Evolutionary conservation across 768 basidiomycete genomes (phyloP).

Genomic region (Hysterangium stoloniferum): DNA sequence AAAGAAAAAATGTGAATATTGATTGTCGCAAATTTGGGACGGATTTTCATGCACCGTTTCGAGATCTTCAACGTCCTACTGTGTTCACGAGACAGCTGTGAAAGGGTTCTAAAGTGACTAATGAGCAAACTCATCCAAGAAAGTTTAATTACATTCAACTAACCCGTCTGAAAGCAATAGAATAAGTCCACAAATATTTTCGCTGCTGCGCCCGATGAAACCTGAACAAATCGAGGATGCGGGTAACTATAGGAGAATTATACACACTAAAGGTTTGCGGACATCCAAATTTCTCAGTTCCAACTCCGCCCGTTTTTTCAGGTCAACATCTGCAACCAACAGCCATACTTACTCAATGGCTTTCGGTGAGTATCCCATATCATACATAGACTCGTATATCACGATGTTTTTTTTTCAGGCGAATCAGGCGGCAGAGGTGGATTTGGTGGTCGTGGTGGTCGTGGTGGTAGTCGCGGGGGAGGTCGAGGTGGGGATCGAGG

Average conservation of each 20-base stretch:
- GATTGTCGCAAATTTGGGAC: background rate
- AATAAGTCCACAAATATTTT: too few species aligned
- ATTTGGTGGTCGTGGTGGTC: slow-evolving; percentile 46
- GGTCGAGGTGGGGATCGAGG: slow-evolving; percentile 24
- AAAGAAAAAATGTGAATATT: background rate
- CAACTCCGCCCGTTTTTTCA: slow-evolving; percentile 10
- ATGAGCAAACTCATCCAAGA: background rate
- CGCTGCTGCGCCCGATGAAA: too few species aligned
- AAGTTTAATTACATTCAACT: background rate
- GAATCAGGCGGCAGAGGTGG: slow-evolving; percentile 72
- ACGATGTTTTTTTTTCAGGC: slow-evolving; percentile 26
- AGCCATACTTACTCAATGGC: slow-evolving; percentile 1
- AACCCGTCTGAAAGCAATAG: background rate
- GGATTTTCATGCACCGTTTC: background rate
- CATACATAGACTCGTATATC: background rate
- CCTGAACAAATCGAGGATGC: too few species aligned
- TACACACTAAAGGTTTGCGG: too few species aligned
- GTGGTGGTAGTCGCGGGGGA: slow-evolving; percentile 20
- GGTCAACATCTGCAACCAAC: background rate
- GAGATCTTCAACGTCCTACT: background rate
- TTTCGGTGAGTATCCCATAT: background rate
- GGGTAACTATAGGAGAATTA: too few species aligned
- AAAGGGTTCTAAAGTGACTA: background rate
- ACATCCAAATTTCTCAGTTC: background rate
- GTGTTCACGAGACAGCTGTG: background rate